Evolutionary conservation across 2,329 filamentous ascomycete genomes (phyloP).

Genomic region (Malbranchea zuffiana): DNA sequence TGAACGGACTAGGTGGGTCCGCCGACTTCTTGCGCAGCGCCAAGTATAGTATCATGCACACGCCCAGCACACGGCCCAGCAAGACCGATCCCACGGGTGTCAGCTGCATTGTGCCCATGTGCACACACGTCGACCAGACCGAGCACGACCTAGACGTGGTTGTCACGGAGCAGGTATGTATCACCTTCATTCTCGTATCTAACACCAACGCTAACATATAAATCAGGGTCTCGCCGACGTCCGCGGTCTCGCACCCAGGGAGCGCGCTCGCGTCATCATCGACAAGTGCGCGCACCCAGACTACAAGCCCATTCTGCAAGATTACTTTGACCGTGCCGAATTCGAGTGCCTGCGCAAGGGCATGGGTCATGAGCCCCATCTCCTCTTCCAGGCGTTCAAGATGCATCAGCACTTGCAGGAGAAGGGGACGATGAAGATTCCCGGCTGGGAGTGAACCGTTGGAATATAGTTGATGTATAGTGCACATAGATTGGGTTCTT

Average conservation of each 20-base stretch:
- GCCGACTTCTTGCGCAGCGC: constrained; percentile 69
- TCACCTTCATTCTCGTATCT: no score
- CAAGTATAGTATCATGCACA: constrained; percentile 92
- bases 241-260: constrained; percentile 64
- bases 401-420: constrained; percentile 76
- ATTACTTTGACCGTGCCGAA: constrained; percentile 79
- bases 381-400: constrained; percentile 77
- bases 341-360: constrained; percentile 76
- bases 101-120: constrained; percentile 85
- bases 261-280: constrained; percentile 76
- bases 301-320: constrained; percentile 68
- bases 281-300: constrained; percentile 76
- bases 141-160: constrained; percentile 88
- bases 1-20: constrained; percentile 72
- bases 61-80: constrained; percentile 65
- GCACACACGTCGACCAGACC: constrained; percentile 83
- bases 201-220: background rate
- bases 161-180: constrained; percentile 51
- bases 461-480: no score
- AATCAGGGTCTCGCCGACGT: constrained; percentile 67
- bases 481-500: no score
- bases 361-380: constrained; percentile 80
- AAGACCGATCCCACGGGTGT: constrained; percentile 76
- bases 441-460: constrained; percentile 44
- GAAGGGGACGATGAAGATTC: constrained; percentile 82